Evolutionary conservation across 495 filamentous ascomycete species (phyloP).

Genomic region (Aspergillus incahuasiensis): DNA sequence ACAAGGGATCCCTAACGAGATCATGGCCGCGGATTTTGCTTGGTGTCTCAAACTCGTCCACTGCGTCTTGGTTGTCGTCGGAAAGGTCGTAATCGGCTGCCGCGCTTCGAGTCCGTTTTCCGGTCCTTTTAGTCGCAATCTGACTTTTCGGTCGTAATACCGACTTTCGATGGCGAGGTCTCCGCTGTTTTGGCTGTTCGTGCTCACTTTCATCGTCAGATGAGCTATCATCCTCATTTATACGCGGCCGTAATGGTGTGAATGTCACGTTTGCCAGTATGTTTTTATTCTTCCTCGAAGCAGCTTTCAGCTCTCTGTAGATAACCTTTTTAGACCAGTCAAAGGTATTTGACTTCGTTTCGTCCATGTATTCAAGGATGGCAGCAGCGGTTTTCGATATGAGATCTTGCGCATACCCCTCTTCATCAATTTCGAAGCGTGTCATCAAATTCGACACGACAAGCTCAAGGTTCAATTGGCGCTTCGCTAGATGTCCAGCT

Average conservation of each 20-base stretch:
- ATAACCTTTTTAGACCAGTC: constrained; percentile 44
- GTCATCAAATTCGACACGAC: constrained; percentile 26
- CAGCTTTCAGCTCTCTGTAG: constrained; percentile 39
- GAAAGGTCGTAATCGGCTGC: constrained; percentile 28
- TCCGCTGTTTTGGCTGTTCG: constrained; percentile 20
- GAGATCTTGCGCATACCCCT: constrained; percentile 36
- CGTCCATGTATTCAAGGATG: constrained; percentile 35
- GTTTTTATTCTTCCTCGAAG: constrained; percentile 23
- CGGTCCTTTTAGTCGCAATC: constrained; percentile 37
- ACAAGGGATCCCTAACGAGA: constrained; percentile 41
- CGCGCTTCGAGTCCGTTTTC: constrained; percentile 44
- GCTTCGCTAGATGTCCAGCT: constrained; percentile 42
- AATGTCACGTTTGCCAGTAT: constrained; percentile 24
- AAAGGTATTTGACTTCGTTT: constrained; percentile 32
- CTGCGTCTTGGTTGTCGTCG: constrained; percentile 34
- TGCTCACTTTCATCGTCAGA: constrained; percentile 39
- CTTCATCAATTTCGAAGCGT: constrained; percentile 27
- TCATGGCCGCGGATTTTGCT: constrained; percentile 41
- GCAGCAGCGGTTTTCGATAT: constrained; percentile 29
- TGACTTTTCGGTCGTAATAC: constrained; percentile 48
- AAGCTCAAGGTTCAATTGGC: constrained; percentile 39
- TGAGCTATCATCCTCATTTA: constrained; percentile 24
- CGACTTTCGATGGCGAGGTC: constrained; percentile 42
- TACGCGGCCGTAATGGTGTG: constrained; percentile 32
- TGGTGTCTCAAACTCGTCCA: constrained; percentile 42